Conservation (phyloP, 352 stramenopile genomes). For the Globisporangium cylindrosporum region DNA sequence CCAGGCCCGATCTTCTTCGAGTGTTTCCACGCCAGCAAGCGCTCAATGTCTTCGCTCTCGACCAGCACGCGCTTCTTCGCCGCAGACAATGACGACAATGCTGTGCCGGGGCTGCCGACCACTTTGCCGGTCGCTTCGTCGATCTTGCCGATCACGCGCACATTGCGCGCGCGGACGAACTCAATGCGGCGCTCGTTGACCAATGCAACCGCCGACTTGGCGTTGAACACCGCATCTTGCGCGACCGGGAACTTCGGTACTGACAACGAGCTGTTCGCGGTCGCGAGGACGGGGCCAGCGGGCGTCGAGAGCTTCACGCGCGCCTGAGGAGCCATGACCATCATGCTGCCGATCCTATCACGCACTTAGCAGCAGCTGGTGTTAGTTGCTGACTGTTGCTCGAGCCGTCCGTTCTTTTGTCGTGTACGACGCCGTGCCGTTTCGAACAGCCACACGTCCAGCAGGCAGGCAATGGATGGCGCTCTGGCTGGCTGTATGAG, state of each 20-base stretch:
- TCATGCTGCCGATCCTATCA: slow-evolving; percentile 4
- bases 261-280: neutral
- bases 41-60: slow-evolving; percentile 41
- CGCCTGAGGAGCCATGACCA: slow-evolving; percentile 14
- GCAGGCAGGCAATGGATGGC: neutral
- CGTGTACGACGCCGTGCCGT: neutral
- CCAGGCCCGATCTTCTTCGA: slow-evolving; percentile 78
- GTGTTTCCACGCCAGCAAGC: slow-evolving; percentile 53
- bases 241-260: neutral
- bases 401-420: neutral
- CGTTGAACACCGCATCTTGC: slow-evolving; percentile 15
- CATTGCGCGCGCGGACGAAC: slow-evolving; percentile 68
- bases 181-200: slow-evolving; percentile 83
- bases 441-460: neutral
- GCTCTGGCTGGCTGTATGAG: neutral
- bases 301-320: slow-evolving; percentile 6
- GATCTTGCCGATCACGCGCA: slow-evolving; percentile 38
- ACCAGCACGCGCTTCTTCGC: slow-evolving; percentile 39
- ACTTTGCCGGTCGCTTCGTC: slow-evolving; percentile 24
- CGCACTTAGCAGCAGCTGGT: neutral
- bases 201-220: slow-evolving; percentile 71
- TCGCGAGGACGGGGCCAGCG: neutral
- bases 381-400: neutral
- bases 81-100: neutral
- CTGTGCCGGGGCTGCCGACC: neutral